Percentiles rank a stretch among this genome's conserved stretches.
phyloP scores from a whole-genome alignment of 176 grass and related monocot genomes.

The Tillandsia fasciculata region DNA sequence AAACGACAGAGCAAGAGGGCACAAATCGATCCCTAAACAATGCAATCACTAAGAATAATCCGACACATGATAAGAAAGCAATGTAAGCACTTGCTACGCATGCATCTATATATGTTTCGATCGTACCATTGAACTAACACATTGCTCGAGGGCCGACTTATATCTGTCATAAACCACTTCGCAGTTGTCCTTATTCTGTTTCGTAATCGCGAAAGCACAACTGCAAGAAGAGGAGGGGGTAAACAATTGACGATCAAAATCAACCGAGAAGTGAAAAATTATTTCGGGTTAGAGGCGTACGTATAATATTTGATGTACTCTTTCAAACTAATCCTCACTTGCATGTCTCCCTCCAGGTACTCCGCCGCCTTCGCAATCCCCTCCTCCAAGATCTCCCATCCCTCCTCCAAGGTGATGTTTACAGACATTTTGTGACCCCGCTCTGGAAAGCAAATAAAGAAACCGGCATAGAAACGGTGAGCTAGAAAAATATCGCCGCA shows the following conservation, averaged over 20 bases:
- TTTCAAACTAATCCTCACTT: not conserved
- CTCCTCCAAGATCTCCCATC: conserved; percentile 75
- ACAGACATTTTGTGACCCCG: no score
- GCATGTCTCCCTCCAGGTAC: conserved; percentile 40
- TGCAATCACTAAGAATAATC: no score
- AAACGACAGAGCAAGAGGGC: no score
- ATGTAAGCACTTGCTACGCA: no score
- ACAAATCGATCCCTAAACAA: no score
- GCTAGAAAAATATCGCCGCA: no score
- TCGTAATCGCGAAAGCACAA: conserved; percentile 32
- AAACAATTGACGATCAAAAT: conserved; percentile 7
- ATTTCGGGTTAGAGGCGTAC: conserved; percentile 22
- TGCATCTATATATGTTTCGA: no score
- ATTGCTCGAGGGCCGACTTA: conserved; percentile 28
- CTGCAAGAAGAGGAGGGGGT: conserved; percentile 23
- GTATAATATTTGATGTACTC: conserved; percentile 54
- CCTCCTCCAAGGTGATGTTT: conserved; percentile 67
- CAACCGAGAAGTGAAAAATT: not conserved
- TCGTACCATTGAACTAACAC: conserved; percentile 37
- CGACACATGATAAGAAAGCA: no score
- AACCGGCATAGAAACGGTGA: no score
- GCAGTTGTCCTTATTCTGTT: conserved; percentile 42
- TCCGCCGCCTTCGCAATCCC: conserved; percentile 69
- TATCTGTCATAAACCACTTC: conserved; percentile 35
- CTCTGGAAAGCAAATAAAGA: no score